Evolutionary conservation across 768 basidiomycete genomes (phyloP), one percentile per base, ranked within the genome.

Genomic region (Gymnopilus dilepis): DNA sequence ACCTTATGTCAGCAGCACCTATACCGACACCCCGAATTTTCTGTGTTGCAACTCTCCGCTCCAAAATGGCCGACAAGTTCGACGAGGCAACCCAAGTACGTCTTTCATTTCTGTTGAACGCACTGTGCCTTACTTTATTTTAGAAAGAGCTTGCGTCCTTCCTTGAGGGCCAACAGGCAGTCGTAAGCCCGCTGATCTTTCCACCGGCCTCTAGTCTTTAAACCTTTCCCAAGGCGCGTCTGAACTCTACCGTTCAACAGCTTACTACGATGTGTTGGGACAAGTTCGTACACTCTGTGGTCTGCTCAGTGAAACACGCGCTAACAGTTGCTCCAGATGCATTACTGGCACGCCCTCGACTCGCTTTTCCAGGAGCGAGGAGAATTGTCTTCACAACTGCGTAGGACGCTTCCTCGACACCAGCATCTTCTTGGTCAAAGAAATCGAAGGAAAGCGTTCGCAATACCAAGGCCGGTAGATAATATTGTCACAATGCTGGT

Each of bases 341-440:
- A 82, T 96, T 55, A 89, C 91, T 0, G 84, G 92, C 47, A 86
- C 86, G 17, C 90, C 92, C 12, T 89, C 89, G 8, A 89, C 86
- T 12, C 80, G 86, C 28, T 95, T 97, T 74, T 90, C 92, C 21
- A 81, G 89, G 51, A 77, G 84, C 40, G 96, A 98, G 77, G 87
- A 90, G 68, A 81, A 79, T 58, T 98, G 96, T 73, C 82, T 98
- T 51, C 78, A 83, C 56, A 95, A 96, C 76, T 97, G 96, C 71
- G 94, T 97, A 52, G 92, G 93, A 59, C 82, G 95, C 60, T 98
- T 97, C 79, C 78, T 98, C 67, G 96, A 98, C 78, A 86, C 88
- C 37, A 91, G 87, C 70, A 74, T 94, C 41, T 92, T 86, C 77
- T 84, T 98, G 80, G 88, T 97, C 59, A 85, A 86, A 64, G 82